Conservation (phyloP, 2,329 filamentous ascomycete genomes). For the Fusarium sp. region DNA sequence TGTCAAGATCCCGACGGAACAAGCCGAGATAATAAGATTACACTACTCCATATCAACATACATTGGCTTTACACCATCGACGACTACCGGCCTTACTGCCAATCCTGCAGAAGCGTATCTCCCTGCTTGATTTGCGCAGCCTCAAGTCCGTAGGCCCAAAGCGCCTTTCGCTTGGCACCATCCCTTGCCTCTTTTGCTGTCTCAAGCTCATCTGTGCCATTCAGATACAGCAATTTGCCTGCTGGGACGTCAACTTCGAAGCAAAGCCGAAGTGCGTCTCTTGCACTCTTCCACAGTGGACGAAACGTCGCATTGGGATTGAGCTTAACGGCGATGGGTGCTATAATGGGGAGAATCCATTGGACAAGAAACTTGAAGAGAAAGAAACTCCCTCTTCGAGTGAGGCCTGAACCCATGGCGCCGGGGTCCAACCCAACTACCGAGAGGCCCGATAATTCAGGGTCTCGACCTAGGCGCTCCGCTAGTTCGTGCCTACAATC, state of each 20-base stretch:
- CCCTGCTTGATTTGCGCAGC: conserved; percentile 44
- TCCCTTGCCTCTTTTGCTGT: conserved; percentile 52
- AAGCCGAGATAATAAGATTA: conserved; percentile 8
- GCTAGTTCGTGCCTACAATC: conserved; percentile 53
- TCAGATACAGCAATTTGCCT: conserved; percentile 54
- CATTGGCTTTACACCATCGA: not conserved
- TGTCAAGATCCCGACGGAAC: conserved; percentile 2
- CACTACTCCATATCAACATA: not conserved
- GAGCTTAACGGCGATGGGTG: conserved; percentile 43
- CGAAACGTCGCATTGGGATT: conserved; percentile 52
- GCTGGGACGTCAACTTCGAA: conserved; percentile 49
- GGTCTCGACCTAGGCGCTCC: conserved; percentile 53
- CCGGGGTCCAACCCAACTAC: conserved; percentile 59
- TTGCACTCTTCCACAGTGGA: conserved; percentile 53
- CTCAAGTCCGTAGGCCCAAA: conserved; percentile 53
- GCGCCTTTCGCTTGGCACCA: conserved; percentile 45
- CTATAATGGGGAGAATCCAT: conserved; percentile 44
- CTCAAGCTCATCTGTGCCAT: conserved; percentile 51
- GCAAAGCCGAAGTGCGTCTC: conserved; percentile 51
- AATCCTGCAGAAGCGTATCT: conserved; percentile 49
- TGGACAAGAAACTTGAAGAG: conserved; percentile 44
- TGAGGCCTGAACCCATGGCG: conserved; percentile 54
- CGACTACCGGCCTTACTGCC: conserved; percentile 40
- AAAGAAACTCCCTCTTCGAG: conserved; percentile 47
- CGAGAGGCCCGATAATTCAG: conserved; percentile 52